Conservation (phyloP, 805 yeast genomes). For the Ogataea corticis region DNA sequence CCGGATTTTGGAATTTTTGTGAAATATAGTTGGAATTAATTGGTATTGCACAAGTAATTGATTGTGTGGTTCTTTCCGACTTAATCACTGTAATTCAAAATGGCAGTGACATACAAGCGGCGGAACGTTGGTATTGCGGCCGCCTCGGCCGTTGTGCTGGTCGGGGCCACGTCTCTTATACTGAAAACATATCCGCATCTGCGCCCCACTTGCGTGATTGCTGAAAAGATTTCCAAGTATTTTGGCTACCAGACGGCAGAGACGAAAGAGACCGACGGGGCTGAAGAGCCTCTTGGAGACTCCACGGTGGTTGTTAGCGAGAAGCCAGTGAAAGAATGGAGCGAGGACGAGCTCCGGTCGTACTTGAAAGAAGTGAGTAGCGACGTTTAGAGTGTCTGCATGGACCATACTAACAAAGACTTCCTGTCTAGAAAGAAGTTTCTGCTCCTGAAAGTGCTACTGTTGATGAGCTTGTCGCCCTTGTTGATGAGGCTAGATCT, state of each 20-base stretch:
- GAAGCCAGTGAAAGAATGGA: constrained; percentile 30
- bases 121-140: constrained; percentile 38
- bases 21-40: background rate
- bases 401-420: constrained; percentile 13
- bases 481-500: constrained; percentile 43
- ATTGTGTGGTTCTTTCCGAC: background rate
- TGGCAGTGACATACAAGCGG: constrained; percentile 23
- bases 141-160: constrained; percentile 42
- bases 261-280: constrained; percentile 6
- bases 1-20: constrained; percentile 1
- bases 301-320: constrained; percentile 31
- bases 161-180: constrained; percentile 44
- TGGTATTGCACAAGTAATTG: background rate
- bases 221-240: constrained; percentile 8
- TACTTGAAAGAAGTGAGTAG: constrained; percentile 43
- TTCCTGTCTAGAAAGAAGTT: constrained; percentile 43
- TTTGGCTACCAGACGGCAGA: constrained; percentile 1
- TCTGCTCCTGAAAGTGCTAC: constrained; percentile 46
- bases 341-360: constrained; percentile 37
- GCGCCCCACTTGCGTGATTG: constrained; percentile 17
- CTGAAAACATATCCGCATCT: constrained; percentile 54
- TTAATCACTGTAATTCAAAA: constrained; percentile 1
- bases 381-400: background rate
- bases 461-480: constrained; percentile 47
- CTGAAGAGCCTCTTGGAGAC: constrained; percentile 16